These are phyloP conservation scores for Gyromitra esculenta DNA, from an alignment of 2,329 filamentous ascomycete species.

Conservation along the genomic window DNA sequence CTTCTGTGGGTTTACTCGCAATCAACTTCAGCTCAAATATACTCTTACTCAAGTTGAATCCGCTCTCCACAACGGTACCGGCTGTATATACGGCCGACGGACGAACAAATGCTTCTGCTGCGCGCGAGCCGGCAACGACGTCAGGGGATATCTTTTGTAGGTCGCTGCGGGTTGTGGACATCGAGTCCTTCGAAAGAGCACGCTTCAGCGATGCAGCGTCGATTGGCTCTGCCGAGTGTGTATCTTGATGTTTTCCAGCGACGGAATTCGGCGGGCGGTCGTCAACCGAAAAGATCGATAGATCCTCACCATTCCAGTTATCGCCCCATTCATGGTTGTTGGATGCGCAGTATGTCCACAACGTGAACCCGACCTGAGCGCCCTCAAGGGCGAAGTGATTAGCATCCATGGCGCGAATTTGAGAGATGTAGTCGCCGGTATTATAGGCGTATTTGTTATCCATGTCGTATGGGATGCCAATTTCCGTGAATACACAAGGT, in stretches of 20 bases:
- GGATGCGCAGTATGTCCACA: constrained; percentile 86
- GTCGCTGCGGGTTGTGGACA: constrained; percentile 53
- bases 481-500: constrained; percentile 90
- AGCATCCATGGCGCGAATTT: constrained; percentile 91
- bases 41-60: constrained; percentile 83
- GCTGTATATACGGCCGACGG: constrained; percentile 80
- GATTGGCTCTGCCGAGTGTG: constrained; percentile 69
- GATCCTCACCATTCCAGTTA: constrained; percentile 96
- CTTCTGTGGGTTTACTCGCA: constrained; percentile 68
- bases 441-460: constrained; percentile 95
- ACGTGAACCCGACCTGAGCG: constrained; percentile 81
- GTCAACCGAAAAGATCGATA: constrained; percentile 88
- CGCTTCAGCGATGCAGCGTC: constrained; percentile 79
- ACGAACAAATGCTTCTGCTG: constrained; percentile 90
- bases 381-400: constrained; percentile 94
- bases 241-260: constrained; percentile 60
- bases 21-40: constrained; percentile 77
- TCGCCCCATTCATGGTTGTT: constrained; percentile 92
- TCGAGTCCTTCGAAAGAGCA: constrained; percentile 74
- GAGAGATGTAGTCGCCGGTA: constrained; percentile 92
- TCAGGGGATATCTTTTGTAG: constrained; percentile 59
- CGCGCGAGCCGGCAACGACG: constrained; percentile 76
- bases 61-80: constrained; percentile 75
- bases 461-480: constrained; percentile 99
- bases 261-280: constrained; percentile 67